phyloP scores from a whole-genome alignment of 192 early-diverging fungal species.

The Bifiguratus adelaidae region DNA sequence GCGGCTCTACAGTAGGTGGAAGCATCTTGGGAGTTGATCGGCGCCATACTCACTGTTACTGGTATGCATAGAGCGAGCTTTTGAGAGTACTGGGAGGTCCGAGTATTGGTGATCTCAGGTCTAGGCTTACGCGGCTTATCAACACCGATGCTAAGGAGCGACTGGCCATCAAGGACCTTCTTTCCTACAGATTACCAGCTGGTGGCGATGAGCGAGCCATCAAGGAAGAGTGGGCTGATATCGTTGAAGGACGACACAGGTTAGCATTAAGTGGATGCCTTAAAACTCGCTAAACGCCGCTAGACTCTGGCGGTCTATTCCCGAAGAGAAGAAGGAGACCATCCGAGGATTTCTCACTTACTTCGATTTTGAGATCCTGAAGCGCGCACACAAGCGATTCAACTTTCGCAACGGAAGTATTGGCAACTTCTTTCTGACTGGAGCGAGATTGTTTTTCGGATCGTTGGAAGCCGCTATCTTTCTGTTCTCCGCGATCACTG shows the following conservation, averaged over 20 bases:
- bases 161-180: slow-evolving; percentile 51
- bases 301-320: slow-evolving; percentile 38
- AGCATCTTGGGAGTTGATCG: too few species aligned
- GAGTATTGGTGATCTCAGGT: slow-evolving; percentile 64
- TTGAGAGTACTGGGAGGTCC: slow-evolving; percentile 66
- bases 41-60: slow-evolving; percentile 7
- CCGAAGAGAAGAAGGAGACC: slow-evolving; percentile 46
- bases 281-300: too few species aligned
- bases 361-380: slow-evolving; percentile 57
- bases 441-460: slow-evolving; percentile 64
- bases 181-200: slow-evolving; percentile 56
- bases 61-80: slow-evolving; percentile 40
- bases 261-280: too few species aligned
- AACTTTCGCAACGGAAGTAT: slow-evolving; percentile 66
- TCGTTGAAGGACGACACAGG: slow-evolving; percentile 67
- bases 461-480: slow-evolving; percentile 62
- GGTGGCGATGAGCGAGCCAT: slow-evolving; percentile 40
- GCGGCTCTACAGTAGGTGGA: slow-evolving; percentile 38
- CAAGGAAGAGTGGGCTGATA: slow-evolving; percentile 59
- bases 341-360: slow-evolving; percentile 63
- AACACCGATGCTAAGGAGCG: slow-evolving; percentile 42
- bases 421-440: slow-evolving; percentile 74
- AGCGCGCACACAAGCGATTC: slow-evolving; percentile 48
- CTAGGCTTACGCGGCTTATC: slow-evolving; percentile 51
- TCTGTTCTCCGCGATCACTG: slow-evolving; percentile 58